Base-by-base conservation (phyloP, 176 grass and related monocot genomes). In the Aegilops speltoides region DNA sequence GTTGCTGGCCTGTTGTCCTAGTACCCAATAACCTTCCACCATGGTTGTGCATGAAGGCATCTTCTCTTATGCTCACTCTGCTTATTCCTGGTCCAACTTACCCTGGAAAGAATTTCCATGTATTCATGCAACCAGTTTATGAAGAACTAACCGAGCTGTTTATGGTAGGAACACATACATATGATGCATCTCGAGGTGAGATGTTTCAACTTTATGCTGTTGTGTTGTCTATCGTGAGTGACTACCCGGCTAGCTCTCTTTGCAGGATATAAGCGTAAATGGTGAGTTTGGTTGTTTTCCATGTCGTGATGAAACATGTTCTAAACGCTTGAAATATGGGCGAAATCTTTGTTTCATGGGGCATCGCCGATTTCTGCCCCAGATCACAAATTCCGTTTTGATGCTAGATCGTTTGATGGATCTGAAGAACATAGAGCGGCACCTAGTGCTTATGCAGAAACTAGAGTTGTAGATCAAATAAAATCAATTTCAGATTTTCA, bases 181-280 rank as follows among this genome's bases (percentile, higher is more conserved):
- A 85, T 76, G 83, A 85, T 66, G 71, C 72, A 76, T 85, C 83
- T 65, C 19, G 19, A 64, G 26, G 76, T 64, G 82, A 77, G 16
- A 68, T 34, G 66, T 68, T 68, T 17, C 65, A 68, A 68, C 65
- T 68, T 33, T 68, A 68, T 68, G 65, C 2, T 19, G 66, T 68
- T 68, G 29, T 68, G 31, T 34, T 68, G 66, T 34, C 3, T 33
- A 68, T 16, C 1, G 31, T 34, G 66, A 68, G 16, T 9, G 66
- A 68, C 66, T 68, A 36, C 14, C 20, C 36, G 45, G 45, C 45
- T 46, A 46, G 45, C 45, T 46, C 45, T 46, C 45, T 46, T 46
- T 46, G 45, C 12, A 46, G 45, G 45, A 46, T 46, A 46, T 14
- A n/a, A 46, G 45, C 13, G 12, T 46, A 46, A 46, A 46, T 46